Evolutionary conservation across 129 eudicot genomes (phyloP).

Genomic region (Erigeron canadensis): DNA sequence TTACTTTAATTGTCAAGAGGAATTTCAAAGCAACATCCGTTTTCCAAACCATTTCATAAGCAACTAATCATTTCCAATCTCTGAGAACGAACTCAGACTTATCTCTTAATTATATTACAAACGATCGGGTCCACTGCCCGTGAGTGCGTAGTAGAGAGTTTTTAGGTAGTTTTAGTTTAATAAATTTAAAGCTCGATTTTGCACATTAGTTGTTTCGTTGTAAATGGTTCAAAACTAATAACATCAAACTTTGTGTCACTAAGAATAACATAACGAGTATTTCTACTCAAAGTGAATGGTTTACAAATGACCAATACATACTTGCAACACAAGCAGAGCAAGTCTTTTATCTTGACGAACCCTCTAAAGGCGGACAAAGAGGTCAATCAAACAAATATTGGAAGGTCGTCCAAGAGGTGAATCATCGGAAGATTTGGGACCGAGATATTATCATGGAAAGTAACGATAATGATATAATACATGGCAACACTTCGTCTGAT

Average conservation of each 20-base stretch:
- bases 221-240: constrained; percentile 8
- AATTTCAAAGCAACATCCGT: too few species aligned
- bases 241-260: background rate
- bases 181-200: too few species aligned
- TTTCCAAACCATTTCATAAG: too few species aligned
- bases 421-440: background rate
- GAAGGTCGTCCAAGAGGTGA: background rate
- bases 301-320: constrained; percentile 1
- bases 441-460: background rate
- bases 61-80: too few species aligned
- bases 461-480: background rate
- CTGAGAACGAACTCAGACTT: too few species aligned
- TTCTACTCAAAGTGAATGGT: background rate
- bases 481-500: background rate
- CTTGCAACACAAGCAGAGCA: constrained; percentile 4
- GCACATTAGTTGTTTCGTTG: constrained; percentile 5
- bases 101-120: too few species aligned
- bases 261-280: constrained; percentile 14
- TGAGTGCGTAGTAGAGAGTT: too few species aligned
- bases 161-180: too few species aligned
- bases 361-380: background rate
- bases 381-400: background rate
- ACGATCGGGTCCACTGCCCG: too few species aligned
- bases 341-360: constrained; percentile 6
- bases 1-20: too few species aligned